Conservation (phyloP, 1,284 basidiomycete genomes). For the Rhodotorula sp. region DNA sequence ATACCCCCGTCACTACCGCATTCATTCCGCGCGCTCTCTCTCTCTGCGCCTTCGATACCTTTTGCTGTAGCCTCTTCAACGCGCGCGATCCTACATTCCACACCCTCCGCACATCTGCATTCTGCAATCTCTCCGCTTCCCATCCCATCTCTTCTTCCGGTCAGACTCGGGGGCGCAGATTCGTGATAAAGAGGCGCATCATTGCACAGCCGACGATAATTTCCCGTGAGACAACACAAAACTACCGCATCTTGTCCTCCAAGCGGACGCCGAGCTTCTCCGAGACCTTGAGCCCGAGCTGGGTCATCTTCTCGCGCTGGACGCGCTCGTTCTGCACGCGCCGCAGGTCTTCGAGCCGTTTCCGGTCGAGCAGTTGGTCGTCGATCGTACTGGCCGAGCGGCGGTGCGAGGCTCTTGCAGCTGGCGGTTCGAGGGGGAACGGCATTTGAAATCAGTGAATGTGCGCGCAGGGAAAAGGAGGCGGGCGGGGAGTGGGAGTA, state of each 20-base stretch:
- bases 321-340: conserved; percentile 75
- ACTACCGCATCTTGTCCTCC: conserved; percentile 15
- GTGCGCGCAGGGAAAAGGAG: neutral
- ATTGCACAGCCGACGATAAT: neutral
- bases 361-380: conserved; percentile 69
- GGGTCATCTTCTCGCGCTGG: conserved; percentile 77
- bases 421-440: neutral
- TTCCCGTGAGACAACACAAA: neutral
- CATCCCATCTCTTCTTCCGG: too few species aligned
- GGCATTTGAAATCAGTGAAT: too few species aligned
- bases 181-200: too few species aligned
- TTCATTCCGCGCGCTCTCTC: neutral
- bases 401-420: conserved; percentile 56
- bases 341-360: conserved; percentile 73
- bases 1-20: neutral
- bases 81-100: too few species aligned
- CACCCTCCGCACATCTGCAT: too few species aligned
- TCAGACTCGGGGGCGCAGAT: too few species aligned
- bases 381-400: conserved; percentile 58
- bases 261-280: conserved; percentile 16
- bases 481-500: conserved; percentile 35
- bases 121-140: too few species aligned
- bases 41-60: too few species aligned
- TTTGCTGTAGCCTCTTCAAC: neutral
- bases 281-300: conserved; percentile 67